Evolutionary conservation across 805 yeast species (phyloP).

Genomic region (Millerago galiae): DNA sequence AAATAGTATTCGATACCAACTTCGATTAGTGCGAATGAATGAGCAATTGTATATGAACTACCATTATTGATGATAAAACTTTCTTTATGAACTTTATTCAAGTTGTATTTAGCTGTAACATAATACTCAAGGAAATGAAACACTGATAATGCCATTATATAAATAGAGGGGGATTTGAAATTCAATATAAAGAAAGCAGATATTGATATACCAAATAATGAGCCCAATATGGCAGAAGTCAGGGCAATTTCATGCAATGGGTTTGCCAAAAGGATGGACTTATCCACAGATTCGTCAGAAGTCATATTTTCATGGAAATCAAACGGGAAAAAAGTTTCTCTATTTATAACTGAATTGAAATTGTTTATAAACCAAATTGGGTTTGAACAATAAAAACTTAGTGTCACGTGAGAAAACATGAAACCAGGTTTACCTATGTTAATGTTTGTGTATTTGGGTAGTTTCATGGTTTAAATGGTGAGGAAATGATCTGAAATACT

Average conservation of each 20-base stretch:
- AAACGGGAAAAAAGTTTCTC: no score
- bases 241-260: constrained; percentile 36
- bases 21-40: constrained; percentile 47
- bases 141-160: constrained; percentile 43
- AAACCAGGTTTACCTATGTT: no score
- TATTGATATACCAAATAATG: constrained; percentile 33
- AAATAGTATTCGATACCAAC: constrained; percentile 34
- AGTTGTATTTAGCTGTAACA: constrained; percentile 71
- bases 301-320: no score
- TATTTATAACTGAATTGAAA: no score
- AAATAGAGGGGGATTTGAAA: constrained; percentile 36
- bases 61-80: constrained; percentile 69
- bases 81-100: constrained; percentile 56
- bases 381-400: no score
- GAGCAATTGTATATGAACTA: constrained; percentile 49
- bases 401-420: no score
- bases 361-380: no score
- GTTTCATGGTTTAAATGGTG: no score
- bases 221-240: constrained; percentile 41
- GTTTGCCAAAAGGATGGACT: constrained; percentile 19
- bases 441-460: no score
- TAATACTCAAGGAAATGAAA: constrained; percentile 84
- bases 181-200: constrained; percentile 23
- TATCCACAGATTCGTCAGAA: no score
- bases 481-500: no score